phyloP scores from a whole-genome alignment of 257 asterid species.

The Solanum piurae region DNA sequence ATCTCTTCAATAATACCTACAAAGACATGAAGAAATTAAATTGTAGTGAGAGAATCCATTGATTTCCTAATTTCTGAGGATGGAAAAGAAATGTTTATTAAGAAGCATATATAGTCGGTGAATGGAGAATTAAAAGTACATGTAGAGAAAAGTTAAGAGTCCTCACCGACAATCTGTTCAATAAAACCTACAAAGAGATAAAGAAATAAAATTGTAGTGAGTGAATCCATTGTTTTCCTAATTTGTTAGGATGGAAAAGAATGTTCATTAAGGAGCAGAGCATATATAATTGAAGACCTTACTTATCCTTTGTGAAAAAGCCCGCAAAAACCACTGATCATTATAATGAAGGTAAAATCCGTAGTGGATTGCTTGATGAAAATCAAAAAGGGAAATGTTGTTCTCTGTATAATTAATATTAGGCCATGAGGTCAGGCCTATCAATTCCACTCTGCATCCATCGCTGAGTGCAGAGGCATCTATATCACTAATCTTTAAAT shows the following conservation, averaged over 20 bases:
- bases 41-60: too few relatives aligned
- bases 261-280: not conserved
- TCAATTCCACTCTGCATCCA: not conserved
- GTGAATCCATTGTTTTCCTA: not conserved
- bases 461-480: not conserved
- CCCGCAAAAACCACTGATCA: rapidly evolving
- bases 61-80: too few relatives aligned
- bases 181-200: not conserved
- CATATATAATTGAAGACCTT: not conserved
- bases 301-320: rapidly evolving
- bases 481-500: constrained; percentile 6
- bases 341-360: constrained; percentile 13
- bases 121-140: not conserved
- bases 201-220: not conserved
- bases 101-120: too few relatives aligned
- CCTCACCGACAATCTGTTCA: not conserved
- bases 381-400: constrained; percentile 4
- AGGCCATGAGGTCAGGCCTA: not conserved
- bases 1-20: too few relatives aligned
- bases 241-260: not conserved
- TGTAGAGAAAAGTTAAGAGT: not conserved
- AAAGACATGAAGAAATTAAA: too few relatives aligned
- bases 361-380: constrained; percentile 8
- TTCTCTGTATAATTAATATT: not conserved
- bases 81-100: too few relatives aligned